Conservation (phyloP, 495 filamentous ascomycete species). For the Podospora bellae-mahoneyi region DNA sequence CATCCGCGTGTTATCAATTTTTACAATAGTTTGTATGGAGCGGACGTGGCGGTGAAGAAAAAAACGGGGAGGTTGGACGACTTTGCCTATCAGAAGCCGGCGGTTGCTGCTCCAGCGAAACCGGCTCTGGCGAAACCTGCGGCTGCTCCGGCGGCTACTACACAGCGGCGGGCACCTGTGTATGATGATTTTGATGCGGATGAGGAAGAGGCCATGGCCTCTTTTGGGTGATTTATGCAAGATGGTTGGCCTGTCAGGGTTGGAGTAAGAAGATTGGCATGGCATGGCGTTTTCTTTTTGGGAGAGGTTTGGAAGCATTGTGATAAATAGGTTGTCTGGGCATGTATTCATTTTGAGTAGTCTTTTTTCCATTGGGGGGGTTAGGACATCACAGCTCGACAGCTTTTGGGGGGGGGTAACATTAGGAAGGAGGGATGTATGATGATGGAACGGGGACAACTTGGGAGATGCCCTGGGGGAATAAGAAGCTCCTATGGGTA, state of each 20-base stretch:
- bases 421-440: not conserved
- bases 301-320: constrained; percentile 10
- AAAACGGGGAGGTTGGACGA: constrained; percentile 30
- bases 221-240: constrained; percentile 30
- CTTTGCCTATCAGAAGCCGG: constrained; percentile 26
- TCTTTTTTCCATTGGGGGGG: not conserved
- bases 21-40: constrained; percentile 73
- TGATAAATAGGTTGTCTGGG: not conserved
- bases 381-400: not conserved
- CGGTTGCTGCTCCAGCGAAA: not conserved
- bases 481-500: not conserved
- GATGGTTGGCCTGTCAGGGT: not conserved
- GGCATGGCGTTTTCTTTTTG: constrained; percentile 8
- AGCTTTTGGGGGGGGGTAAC: not conserved
- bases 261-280: constrained; percentile 5
- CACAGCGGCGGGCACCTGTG: not conserved
- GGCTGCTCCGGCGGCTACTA: not conserved
- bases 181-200: constrained; percentile 31
- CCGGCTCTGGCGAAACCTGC: not conserved
- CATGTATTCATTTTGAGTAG: not conserved
- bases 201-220: constrained; percentile 39
- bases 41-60: constrained; percentile 41
- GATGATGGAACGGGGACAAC: not conserved
- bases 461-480: not conserved
- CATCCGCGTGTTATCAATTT: constrained; percentile 83